These are phyloP conservation scores for Osmanthus fragrans DNA, from an alignment of 257 asterid species.

Conservation along the genomic window DNA sequence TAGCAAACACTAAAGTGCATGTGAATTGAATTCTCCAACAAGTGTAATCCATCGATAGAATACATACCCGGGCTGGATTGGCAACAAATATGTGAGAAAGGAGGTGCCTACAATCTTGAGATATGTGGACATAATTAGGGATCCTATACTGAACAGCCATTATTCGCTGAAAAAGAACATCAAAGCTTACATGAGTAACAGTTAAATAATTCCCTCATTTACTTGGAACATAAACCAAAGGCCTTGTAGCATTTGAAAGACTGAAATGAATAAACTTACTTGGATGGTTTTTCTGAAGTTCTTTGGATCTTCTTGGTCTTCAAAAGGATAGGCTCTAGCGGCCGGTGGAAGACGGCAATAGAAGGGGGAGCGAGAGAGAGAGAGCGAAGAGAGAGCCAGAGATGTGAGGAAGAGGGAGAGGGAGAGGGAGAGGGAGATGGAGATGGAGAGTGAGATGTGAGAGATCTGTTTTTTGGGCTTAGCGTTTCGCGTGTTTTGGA, in stretches of 20 bases:
- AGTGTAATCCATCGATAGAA: not conserved
- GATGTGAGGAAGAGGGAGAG: too few relatives aligned
- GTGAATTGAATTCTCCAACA: not conserved
- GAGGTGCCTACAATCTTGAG: not conserved
- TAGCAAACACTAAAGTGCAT: not conserved
- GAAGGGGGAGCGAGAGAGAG: too few relatives aligned
- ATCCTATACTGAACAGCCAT: not conserved
- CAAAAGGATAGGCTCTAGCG: not conserved
- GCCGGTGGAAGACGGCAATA: too few relatives aligned
- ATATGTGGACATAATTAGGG: not conserved
- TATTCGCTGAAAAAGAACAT: not conserved
- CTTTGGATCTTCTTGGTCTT: not conserved
- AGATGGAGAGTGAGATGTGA: too few relatives aligned
- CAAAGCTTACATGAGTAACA: not conserved
- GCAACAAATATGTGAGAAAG: not conserved
- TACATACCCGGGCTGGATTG: not conserved
- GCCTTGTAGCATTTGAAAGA: constrained; percentile 2
- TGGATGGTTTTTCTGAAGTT: constrained; percentile 52
- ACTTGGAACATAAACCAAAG: not conserved
- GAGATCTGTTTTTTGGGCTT: too few relatives aligned
- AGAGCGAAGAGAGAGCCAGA: too few relatives aligned
- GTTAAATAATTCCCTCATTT: not conserved
- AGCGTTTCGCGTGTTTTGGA: too few relatives aligned
- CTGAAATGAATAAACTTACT: constrained; percentile 39
- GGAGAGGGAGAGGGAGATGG: too few relatives aligned